Evolutionary conservation across 148 eudicot genomes (phyloP).

Genomic region (Amaranthus cruentus): DNA sequence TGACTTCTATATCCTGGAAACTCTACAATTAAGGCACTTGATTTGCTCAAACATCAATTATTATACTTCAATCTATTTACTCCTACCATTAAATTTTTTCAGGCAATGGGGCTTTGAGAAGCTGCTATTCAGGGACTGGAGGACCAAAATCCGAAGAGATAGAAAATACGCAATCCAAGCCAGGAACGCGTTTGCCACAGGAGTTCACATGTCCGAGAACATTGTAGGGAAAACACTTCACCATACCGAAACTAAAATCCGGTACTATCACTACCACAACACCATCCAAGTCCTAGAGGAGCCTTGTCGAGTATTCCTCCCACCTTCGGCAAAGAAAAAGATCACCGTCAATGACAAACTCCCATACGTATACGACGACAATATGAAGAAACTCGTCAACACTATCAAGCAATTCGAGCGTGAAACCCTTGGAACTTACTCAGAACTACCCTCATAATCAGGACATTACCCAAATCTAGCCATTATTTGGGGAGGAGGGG

Average conservation of each 20-base stretch:
- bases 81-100: neutral
- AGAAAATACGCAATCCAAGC: conserved; percentile 64
- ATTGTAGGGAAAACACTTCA: conserved; percentile 41
- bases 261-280: conserved; percentile 63
- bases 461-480: too few species aligned
- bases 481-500: neutral
- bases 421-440: conserved; percentile 26
- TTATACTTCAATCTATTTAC: neutral
- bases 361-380: conserved; percentile 47
- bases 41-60: neutral
- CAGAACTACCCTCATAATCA: conserved; percentile 20
- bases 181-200: conserved; percentile 44
- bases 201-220: conserved; percentile 67
- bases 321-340: conserved; percentile 34
- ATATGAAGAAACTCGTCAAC: conserved; percentile 50
- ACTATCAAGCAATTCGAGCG: conserved; percentile 54
- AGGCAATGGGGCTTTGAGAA: conserved; percentile 73
- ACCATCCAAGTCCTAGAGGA: conserved; percentile 38
- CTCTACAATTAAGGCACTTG: neutral
- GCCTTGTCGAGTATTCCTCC: conserved; percentile 46
- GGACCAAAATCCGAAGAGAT: conserved; percentile 45
- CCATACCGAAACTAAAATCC: conserved; percentile 42
- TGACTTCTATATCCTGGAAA: neutral
- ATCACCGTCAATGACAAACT: conserved; percentile 29
- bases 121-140: conserved; percentile 47